phyloP scores from a whole-genome alignment of 495 filamentous ascomycete species.

The Massariosphaeria phaeospora region DNA sequence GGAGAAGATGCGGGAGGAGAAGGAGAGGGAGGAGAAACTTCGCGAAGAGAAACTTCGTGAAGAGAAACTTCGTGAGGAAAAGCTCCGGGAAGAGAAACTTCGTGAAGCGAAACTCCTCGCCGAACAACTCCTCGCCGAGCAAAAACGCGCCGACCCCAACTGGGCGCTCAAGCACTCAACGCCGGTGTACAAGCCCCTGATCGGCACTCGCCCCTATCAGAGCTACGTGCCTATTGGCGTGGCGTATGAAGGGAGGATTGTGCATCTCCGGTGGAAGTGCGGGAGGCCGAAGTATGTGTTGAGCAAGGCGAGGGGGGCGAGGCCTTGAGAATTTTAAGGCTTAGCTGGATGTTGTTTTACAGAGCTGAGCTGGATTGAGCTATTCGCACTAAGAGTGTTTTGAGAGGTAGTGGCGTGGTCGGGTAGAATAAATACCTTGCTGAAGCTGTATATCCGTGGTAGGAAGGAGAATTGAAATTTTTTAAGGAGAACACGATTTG shows the following conservation, averaged over 20 bases:
- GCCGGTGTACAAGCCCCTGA: not conserved
- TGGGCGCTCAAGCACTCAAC: not conserved
- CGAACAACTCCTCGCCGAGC: not conserved
- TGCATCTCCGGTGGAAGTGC: slow-evolving; percentile 7
- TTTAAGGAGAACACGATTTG: too few relatives aligned
- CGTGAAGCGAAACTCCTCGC: not conserved
- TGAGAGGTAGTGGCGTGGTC: too few relatives aligned
- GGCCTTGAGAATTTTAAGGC: not conserved
- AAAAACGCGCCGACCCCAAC: not conserved
- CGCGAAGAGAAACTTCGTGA: not conserved
- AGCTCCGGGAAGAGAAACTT: not conserved
- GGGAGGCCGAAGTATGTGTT: slow-evolving; percentile 14
- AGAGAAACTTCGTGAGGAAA: not conserved
- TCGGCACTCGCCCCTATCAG: slow-evolving; percentile 11
- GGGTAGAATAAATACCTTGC: too few relatives aligned
- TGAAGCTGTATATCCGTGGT: too few relatives aligned
- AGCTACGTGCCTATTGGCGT: slow-evolving; percentile 10
- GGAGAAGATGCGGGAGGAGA: not conserved
- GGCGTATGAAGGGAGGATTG: slow-evolving; percentile 8
- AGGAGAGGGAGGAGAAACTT: not conserved
- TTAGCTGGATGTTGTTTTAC: too few relatives aligned
- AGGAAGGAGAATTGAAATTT: too few relatives aligned
- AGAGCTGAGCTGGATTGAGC: too few relatives aligned
- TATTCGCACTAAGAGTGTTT: too few relatives aligned
- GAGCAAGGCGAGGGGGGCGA: not conserved